Evolutionary conservation across 768 basidiomycete genomes (phyloP).

Genomic region (Pulveroboletus sp.): DNA sequence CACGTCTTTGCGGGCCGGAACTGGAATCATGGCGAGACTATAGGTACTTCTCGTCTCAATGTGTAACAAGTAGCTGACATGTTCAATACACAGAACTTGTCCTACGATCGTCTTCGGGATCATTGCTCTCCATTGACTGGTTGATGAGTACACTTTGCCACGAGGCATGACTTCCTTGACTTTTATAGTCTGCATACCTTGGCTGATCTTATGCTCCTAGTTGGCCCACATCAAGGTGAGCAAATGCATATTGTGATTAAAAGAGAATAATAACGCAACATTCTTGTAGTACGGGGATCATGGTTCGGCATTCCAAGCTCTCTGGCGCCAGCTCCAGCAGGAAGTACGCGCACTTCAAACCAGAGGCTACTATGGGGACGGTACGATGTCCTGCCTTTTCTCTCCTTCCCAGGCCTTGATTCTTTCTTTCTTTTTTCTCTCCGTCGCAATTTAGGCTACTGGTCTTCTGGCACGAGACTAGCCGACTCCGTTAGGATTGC

Average conservation of each 20-base stretch:
- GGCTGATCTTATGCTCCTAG: constrained; percentile 35
- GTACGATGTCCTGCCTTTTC: constrained; percentile 33
- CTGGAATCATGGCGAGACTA: constrained; percentile 80
- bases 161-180: constrained; percentile 44
- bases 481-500: constrained; percentile 57
- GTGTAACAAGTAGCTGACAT: not conserved
- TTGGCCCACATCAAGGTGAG: constrained; percentile 79
- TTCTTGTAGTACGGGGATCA: constrained; percentile 72
- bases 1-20: constrained; percentile 77
- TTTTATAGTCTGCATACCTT: not conserved
- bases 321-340: constrained; percentile 63
- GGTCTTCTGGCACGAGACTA: constrained; percentile 75
- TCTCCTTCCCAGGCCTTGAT: constrained; percentile 7
- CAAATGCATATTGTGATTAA: not conserved
- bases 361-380: constrained; percentile 82
- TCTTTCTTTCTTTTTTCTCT: not conserved
- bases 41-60: constrained; percentile 44
- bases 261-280: not conserved
- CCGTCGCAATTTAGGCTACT: constrained; percentile 54
- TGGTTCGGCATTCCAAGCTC: constrained; percentile 68
- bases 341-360: constrained; percentile 72
- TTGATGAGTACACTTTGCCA: constrained; percentile 80
- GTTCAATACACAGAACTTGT: constrained; percentile 60
- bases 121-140: constrained; percentile 61
- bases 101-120: constrained; percentile 57